Percentiles rank a stretch among this genome's conserved stretches.
Conservation (phyloP, 176 grass and related monocot species). For the Zea luxurians region DNA sequence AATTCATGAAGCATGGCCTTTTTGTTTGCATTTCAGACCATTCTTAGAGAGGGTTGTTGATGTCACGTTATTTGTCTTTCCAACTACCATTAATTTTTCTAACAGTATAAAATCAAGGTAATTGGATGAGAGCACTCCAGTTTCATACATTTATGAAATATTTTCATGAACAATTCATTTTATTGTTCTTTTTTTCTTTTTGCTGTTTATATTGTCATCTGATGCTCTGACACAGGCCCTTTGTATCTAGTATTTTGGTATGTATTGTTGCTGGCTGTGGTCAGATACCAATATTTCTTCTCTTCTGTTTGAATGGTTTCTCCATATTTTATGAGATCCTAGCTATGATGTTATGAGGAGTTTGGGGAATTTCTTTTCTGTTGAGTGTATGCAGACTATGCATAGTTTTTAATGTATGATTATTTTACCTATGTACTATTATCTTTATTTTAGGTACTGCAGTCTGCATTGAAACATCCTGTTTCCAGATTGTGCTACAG, state of each 20-base stretch:
- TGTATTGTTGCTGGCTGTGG: background rate
- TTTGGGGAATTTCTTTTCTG: background rate
- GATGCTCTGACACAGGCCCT: background rate
- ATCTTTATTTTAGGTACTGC: constrained; percentile 28
- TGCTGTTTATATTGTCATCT: constrained; percentile 1
- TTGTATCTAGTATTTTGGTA: constrained; percentile 7
- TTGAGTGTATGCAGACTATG: constrained; percentile 8
- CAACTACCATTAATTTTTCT: background rate
- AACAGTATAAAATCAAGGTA: constrained; percentile 10
- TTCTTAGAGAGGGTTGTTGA: background rate
- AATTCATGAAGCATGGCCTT: background rate
- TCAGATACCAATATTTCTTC: background rate
- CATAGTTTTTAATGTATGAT: constrained; percentile 14
- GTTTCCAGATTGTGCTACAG: background rate
- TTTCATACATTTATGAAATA: constrained; percentile 25
- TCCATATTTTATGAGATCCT: background rate
- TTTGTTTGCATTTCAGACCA: constrained; percentile 17
- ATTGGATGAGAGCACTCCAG: background rate
- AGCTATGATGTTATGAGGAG: background rate
- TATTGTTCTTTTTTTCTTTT: background rate
- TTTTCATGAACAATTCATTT: constrained; percentile 15
- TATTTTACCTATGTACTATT: background rate
- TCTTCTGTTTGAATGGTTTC: background rate
- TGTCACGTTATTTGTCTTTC: constrained; percentile 6
- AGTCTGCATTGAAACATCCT: constrained; percentile 13